Evolutionary conservation across 1,284 basidiomycete genomes (phyloP), one percentile per base, ranked within the genome.

Genomic region (Rhodotorula sp.): DNA sequence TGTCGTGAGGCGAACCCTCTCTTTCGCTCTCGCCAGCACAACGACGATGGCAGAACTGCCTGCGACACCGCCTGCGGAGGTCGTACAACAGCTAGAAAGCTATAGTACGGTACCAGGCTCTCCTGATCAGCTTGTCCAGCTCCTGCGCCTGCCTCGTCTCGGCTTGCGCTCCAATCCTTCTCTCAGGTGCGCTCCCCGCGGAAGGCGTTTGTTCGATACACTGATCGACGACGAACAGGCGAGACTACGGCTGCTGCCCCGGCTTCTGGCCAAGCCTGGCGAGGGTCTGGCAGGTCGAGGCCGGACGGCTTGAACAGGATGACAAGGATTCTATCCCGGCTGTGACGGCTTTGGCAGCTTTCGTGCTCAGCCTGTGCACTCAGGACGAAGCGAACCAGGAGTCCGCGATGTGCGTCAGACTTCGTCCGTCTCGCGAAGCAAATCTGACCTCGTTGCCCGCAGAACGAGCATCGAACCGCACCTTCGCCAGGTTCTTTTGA

Each of bases 381-480:
- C 47, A 56, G 28, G 31, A 52, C 24, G 37, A 26, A 1, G 16
- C 44, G 0, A 69, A 69, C 30, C 72, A 73, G 48, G 20, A 7
- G 5, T 37, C 31, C 1, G 72, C 72, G 0, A 18, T 68, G 72
- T 73, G 16, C 40, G 72, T 51, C 15, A 4, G 1, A n/a, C n/a
- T 9, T 9, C 2, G 24, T 2, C 30, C 1, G 40, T 44, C 40
- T 7, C 1, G 2, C 4, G 24, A 44, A 5, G 26, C 47, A 5
- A 10, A 4, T 20, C 54, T 56, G 53, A 46, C 13, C 37, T 26
- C 34, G 11, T 53, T 4, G 18, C 2, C 20, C 15, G 15, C 64
- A 71, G 72, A 8, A 24, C 16, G 7, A n/a, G 50, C 15, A 46
- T 72, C 48, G 73, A 74, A n/a, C 68, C 68, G n/a, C 51, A 59